These are phyloP conservation scores for Ceratocystis cubensis DNA, from an alignment of 2,329 filamentous ascomycete species.

Conservation along the genomic window DNA sequence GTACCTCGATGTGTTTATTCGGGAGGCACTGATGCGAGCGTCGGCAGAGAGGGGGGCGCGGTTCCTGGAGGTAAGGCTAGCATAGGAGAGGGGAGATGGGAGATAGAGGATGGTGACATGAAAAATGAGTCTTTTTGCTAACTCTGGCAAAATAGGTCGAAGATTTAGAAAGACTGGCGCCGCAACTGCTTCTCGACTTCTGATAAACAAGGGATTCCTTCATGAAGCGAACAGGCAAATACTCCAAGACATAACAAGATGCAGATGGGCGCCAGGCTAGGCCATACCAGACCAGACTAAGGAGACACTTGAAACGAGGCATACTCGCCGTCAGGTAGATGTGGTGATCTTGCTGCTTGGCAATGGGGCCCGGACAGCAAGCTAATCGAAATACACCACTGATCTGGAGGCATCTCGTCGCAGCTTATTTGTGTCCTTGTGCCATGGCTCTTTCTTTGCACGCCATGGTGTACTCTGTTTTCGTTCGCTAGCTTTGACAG, in stretches of 20 bases:
- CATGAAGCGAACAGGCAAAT: background rate
- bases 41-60: conserved; percentile 56
- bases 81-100: background rate
- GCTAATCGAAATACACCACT: background rate
- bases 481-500: background rate
- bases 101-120: background rate
- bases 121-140: no score
- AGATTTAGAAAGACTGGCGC: conserved; percentile 77
- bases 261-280: no score
- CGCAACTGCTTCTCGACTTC: conserved; percentile 76
- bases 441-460: background rate
- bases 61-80: conserved; percentile 56
- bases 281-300: no score
- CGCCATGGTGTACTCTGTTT: background rate
- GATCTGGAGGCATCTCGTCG: background rate
- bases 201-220: conserved; percentile 29
- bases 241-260: background rate
- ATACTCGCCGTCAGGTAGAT: no score
- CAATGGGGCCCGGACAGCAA: background rate
- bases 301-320: no score
- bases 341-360: background rate
- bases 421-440: background rate
- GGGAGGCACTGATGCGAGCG: conserved; percentile 73
- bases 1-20: conserved; percentile 84
- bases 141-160: conserved; percentile 40